Evolutionary conservation across 2,329 filamentous ascomycete genomes (phyloP).

Genomic region (Polytolypa hystricis): DNA sequence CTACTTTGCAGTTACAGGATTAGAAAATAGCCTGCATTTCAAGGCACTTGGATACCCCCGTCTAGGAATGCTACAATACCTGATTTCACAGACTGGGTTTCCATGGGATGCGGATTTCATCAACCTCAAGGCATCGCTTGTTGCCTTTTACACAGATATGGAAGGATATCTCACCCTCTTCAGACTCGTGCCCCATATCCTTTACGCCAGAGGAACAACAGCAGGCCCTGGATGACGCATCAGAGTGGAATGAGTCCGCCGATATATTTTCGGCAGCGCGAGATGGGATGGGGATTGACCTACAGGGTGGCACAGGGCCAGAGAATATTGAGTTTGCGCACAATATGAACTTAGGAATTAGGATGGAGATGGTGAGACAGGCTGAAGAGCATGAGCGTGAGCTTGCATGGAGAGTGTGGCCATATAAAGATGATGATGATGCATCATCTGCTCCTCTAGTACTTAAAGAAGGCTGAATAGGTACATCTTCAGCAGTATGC

Average conservation of each 20-base stretch:
- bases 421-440: constrained; percentile 10
- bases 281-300: constrained; percentile 7
- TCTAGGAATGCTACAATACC: constrained; percentile 7
- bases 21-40: constrained; percentile 5
- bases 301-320: constrained; percentile 8
- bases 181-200: constrained; percentile 7
- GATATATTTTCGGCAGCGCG: constrained; percentile 2
- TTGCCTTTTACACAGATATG: constrained; percentile 5
- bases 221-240: constrained; percentile 3
- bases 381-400: constrained; percentile 5
- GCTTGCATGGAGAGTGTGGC: constrained; percentile 6
- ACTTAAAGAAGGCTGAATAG: too few species aligned
- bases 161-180: constrained; percentile 4
- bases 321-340: constrained; percentile 7
- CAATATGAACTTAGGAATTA: constrained; percentile 2
- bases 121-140: constrained; percentile 6
- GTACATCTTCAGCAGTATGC: too few species aligned
- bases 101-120: constrained; percentile 11
- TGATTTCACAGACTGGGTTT: constrained; percentile 7
- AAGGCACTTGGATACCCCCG: constrained; percentile 1
- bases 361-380: constrained; percentile 7
- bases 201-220: constrained; percentile 6
- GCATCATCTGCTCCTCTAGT: too few species aligned
- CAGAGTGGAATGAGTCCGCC: constrained; percentile 10
- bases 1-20: constrained; percentile 8